These are phyloP conservation scores for Xylaria digitata DNA, from an alignment of 2,329 filamentous ascomycete species.

Conservation along the genomic window DNA sequence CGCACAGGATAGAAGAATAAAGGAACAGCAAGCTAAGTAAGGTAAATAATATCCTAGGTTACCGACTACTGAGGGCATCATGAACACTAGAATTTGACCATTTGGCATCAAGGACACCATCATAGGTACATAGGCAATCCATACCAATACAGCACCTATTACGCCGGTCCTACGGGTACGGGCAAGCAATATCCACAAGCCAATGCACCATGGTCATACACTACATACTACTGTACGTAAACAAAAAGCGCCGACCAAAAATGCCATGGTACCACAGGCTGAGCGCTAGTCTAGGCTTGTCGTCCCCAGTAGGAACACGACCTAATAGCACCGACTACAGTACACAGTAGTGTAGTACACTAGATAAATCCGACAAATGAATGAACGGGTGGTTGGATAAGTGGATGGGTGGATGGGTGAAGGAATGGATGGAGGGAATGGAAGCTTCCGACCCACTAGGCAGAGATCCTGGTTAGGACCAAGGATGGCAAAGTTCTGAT, in stretches of 20 bases:
- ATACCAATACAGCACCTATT: not conserved
- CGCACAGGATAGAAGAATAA: not conserved
- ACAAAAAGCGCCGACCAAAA: constrained; percentile 14
- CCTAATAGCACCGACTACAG: not conserved
- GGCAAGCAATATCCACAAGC: constrained; percentile 23
- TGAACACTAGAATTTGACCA: constrained; percentile 4
- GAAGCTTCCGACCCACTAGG: constrained; percentile 39
- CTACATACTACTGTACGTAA: not conserved
- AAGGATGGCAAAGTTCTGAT: constrained; percentile 39
- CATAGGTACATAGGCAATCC: constrained; percentile 6
- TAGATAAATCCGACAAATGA: constrained; percentile 12
- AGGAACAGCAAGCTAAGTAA: constrained; percentile 33
- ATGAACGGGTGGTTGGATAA: too few relatives aligned
- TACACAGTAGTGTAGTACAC: not conserved
- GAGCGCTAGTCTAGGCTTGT: constrained; percentile 10
- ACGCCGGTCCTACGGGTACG: constrained; percentile 24
- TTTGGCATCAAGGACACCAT: constrained; percentile 26
- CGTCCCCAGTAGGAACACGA: not conserved
- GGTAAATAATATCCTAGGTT: not conserved
- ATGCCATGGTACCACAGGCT: constrained; percentile 14
- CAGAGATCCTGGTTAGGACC: constrained; percentile 43
- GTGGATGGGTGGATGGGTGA: too few relatives aligned
- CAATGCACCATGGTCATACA: constrained; percentile 5
- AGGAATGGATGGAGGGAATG: not conserved
- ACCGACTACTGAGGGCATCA: too few relatives aligned